A percentile compares a stretch with the other conserved stretches of the same genome.
phyloP scores from a whole-genome alignment of 768 basidiomycete genomes.

The Chalciporus pseudorubinellus region DNA sequence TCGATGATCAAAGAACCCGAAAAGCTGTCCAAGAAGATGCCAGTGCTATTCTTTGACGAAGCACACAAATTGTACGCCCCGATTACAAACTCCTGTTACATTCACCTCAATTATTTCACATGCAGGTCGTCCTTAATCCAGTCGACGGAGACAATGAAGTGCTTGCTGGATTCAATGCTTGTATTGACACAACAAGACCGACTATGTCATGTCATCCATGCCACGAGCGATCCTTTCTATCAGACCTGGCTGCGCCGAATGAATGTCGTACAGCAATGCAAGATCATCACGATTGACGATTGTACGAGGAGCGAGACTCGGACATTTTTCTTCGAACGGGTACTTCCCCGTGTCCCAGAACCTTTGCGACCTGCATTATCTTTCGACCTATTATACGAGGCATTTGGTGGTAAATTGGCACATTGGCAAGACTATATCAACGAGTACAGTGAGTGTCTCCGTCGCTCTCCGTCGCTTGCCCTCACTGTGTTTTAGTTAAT shows the following conservation, averaged over 20 bases:
- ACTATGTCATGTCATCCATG: constrained; percentile 80
- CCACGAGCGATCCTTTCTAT: constrained; percentile 82
- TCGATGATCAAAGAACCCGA: constrained; percentile 31
- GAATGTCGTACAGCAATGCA: constrained; percentile 82
- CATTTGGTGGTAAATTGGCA: constrained; percentile 80
- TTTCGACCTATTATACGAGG: constrained; percentile 73
- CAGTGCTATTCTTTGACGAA: constrained; percentile 83
- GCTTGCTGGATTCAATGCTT: constrained; percentile 79
- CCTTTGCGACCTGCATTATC: constrained; percentile 49
- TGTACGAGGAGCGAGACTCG: constrained; percentile 71
- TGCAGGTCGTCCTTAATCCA: constrained; percentile 70
- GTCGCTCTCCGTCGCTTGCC: neutral
- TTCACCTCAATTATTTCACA: constrained; percentile 1
- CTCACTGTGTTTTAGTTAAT: constrained; percentile 50
- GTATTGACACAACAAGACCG: constrained; percentile 86
- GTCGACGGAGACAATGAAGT: constrained; percentile 79
- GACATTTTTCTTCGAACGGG: constrained; percentile 58
- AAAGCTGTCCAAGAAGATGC: constrained; percentile 60
- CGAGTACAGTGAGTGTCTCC: constrained; percentile 53
- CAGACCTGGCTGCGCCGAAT: constrained; percentile 80
- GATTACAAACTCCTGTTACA: neutral
- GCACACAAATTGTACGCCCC: constrained; percentile 71
- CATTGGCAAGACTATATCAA: constrained; percentile 82
- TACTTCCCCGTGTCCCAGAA: constrained; percentile 72
- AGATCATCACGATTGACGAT: constrained; percentile 81